These are phyloP conservation scores for Thielaviopsis populi DNA, from an alignment of 2,329 filamentous ascomycete genomes.

Conservation along the genomic window DNA sequence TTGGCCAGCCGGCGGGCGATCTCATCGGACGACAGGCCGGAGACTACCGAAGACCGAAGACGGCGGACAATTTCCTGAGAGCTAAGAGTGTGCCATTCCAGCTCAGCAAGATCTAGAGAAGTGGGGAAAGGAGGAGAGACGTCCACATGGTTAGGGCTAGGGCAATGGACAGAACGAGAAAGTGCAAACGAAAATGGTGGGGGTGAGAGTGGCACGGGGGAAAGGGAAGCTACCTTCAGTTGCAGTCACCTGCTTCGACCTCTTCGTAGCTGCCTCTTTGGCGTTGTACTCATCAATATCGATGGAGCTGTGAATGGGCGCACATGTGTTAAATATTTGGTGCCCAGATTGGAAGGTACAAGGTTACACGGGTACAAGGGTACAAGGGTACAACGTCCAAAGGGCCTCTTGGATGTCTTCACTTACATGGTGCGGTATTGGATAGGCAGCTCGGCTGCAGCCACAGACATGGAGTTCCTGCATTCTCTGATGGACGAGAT, in stretches of 20 bases:
- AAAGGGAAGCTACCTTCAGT: neutral
- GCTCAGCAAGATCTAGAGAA: conserved; percentile 38
- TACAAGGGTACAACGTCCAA: neutral
- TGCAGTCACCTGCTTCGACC: conserved; percentile 8
- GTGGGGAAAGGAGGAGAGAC: neutral
- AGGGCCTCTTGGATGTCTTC: neutral
- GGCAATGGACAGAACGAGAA: neutral
- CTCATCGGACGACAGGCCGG: conserved; percentile 47
- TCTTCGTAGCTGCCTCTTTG: conserved; percentile 25
- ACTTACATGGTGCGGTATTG: conserved; percentile 40
- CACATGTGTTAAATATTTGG: neutral
- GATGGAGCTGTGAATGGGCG: conserved; percentile 28
- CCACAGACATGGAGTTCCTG: conserved; percentile 12
- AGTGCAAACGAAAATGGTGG: neutral
- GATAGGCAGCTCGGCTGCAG: conserved; percentile 29
- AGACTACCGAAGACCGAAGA: conserved; percentile 38
- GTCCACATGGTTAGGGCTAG: neutral
- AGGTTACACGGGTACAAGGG: neutral
- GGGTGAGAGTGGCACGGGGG: neutral
- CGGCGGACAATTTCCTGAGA: conserved; percentile 43
- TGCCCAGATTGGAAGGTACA: neutral
- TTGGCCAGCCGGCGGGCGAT: conserved; percentile 38
- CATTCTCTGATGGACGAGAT: conserved; percentile 14
- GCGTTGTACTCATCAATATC: conserved; percentile 41
- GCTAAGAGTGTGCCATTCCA: conserved; percentile 53